Base-by-base conservation (phyloP, 495 filamentous ascomycete species). In the Ramalina peruviana region DNA sequence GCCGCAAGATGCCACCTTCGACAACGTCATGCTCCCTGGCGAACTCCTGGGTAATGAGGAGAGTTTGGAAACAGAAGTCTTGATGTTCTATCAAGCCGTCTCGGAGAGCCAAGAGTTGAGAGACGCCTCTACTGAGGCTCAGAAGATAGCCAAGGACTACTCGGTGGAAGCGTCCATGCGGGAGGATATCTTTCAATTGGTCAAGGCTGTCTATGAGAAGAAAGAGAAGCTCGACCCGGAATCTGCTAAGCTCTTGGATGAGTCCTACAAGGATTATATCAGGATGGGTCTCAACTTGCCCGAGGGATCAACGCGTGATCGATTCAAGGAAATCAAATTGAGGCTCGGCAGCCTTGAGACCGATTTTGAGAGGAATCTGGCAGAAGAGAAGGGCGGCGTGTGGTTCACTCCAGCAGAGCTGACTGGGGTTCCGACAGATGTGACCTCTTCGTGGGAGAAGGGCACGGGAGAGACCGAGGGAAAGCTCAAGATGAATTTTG, bases 41-140 rank as follows among this genome's bases (percentile, higher is more conserved):
- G 74, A 74, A 40, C 66, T 77, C 30, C 79, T 87, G 58, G 83
- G 89, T 67, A 81, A 89, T 55, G 56, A 62, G 9, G 71, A 72
- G 54, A 69, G 69, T 0, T 68, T 87, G 13, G 72, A 76, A 53
- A 63, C 70, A 26, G 73, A 79, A 42, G 79, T 86, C 47, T 65
- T 86, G 27, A 67, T 72, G 54, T 92, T 92, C 61, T 92, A 89
- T 65, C 85, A 90, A 63, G 80, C 86, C 43, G 83, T 90, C 11
- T 85, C 81, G 23, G 74, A 72, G 12, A 70, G 87, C 57, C 71
- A 75, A 58, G 75, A 71, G 33, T 74, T 93, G 21, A 78, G 86
- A 6, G 76, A 84, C 67, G 80, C 81, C 4, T 82, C 79, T 1
- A 82, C 76, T 42, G 76, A 81, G 57, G 79, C 80, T 5, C 76